Base-by-base conservation (phyloP, 768 basidiomycete genomes). In the Phallus indusiatus region DNA sequence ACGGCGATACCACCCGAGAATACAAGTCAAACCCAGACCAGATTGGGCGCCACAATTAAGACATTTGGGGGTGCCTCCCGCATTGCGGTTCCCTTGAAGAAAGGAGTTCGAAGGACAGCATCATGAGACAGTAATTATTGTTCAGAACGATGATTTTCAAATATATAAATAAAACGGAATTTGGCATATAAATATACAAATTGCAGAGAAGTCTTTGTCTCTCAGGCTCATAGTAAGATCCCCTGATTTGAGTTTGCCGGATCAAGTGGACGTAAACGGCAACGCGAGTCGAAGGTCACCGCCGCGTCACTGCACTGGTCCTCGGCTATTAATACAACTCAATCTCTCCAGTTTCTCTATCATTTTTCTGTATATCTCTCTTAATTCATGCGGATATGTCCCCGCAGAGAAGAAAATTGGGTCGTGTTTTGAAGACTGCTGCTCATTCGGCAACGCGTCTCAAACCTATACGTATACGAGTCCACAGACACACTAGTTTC, bases 401-500 rank as follows among this genome's bases (percentile, higher is more conserved):
- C n/a, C 57, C 57, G 9, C 57, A 52, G 34, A 36, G 49, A 51
- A 59, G 37, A 51, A 59, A 59, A 42, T 18, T 59, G 2, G 57
- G 57, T 14, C 57, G 48, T 48, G 57, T 53, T 12, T 48, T 59
- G 33, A 59, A 59, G 49, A 59, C 49, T 8, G 57, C 57, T 47
- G 57, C 57, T n/a, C 34, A 47, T 20, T 51, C 57, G 7, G 57
- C 57, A 53, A 59, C 57, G 57, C 57, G 57, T 24, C 36, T 59
- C 18, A 59, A 59, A 28, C 57, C 57, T 12, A 50, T 59, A 20
- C 57, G 57, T 47, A 50, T 48, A 9, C 28, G 24, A 48, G 35
- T 48, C 20, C 50, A 47, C 33, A 28, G 36, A 53, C 74, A 58
- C 70, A 67, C 52, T 54, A 68, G 9, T 68, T 75, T 63, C 68